Conservation (phyloP, 345 rosid species). For the Jatropha curcas region DNA sequence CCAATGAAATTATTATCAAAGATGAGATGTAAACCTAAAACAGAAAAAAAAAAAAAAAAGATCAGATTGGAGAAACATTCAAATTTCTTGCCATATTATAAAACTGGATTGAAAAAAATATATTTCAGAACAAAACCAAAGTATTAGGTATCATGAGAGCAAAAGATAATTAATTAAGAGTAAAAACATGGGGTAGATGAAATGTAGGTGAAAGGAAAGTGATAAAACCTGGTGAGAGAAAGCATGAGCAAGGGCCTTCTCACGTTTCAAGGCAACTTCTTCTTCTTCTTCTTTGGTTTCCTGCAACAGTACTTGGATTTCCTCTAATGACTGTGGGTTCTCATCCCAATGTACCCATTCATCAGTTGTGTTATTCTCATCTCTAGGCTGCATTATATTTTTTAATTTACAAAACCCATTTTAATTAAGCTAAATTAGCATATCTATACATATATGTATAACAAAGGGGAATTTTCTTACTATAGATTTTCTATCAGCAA, state of each 20-base stretch:
- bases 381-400: conserved; percentile 11
- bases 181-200: neutral
- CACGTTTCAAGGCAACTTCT: conserved; percentile 11
- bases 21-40: too few relatives aligned
- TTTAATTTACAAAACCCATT: neutral
- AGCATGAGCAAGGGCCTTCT: conserved; percentile 19
- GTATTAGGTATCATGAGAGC: too few relatives aligned
- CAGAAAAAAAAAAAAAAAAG: too few relatives aligned
- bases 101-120: too few relatives aligned
- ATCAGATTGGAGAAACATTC: too few relatives aligned
- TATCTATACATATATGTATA: too few relatives aligned
- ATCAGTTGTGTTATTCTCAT: conserved; percentile 9
- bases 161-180: too few relatives aligned
- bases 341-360: conserved; percentile 10
- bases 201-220: neutral
- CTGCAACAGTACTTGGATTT: conserved; percentile 35
- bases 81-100: too few relatives aligned
- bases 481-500: conserved; percentile 18
- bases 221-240: conserved; percentile 44
- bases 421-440: too few relatives aligned
- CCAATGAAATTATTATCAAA: too few relatives aligned
- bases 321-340: conserved; percentile 34
- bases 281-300: conserved; percentile 12
- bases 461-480: conserved; percentile 18
- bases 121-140: too few relatives aligned